A percentile compares a stretch with the other conserved stretches of the same genome.
These are phyloP conservation scores for Trichoderma polysporum DNA, from an alignment of 2,329 filamentous ascomycete species.

Conservation along the genomic window DNA sequence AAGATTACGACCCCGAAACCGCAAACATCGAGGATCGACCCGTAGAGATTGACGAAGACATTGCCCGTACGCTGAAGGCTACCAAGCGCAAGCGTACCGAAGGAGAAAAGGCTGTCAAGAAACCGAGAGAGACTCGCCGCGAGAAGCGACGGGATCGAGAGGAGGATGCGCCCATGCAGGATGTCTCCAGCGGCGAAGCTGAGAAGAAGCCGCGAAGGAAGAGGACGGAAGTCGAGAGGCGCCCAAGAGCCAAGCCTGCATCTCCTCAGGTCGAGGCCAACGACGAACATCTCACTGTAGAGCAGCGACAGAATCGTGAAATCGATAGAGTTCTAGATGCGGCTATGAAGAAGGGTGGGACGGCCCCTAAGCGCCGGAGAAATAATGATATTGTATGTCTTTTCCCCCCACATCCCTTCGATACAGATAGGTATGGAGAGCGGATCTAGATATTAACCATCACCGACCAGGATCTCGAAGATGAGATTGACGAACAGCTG, in stretches of 20 bases:
- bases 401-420: background rate
- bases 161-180: conserved; percentile 49
- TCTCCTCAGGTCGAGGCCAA: conserved; percentile 65
- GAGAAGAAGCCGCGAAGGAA: conserved; percentile 49
- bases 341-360: conserved; percentile 73
- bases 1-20: conserved; percentile 65
- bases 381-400: conserved; percentile 78
- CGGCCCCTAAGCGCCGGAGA: conserved; percentile 64
- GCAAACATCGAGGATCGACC: conserved; percentile 63
- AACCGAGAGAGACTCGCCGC: conserved; percentile 70
- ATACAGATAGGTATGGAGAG: background rate
- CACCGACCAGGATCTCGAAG: conserved; percentile 71
- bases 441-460: background rate
- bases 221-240: conserved; percentile 49
- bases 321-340: conserved; percentile 86
- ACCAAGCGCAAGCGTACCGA: conserved; percentile 65
- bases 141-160: conserved; percentile 59
- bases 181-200: conserved; percentile 46
- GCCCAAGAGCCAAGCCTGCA: conserved; percentile 44
- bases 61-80: conserved; percentile 62
- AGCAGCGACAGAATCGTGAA: conserved; percentile 79
- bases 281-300: conserved; percentile 77
- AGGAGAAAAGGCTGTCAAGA: conserved; percentile 61
- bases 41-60: conserved; percentile 66
- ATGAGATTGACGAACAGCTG: conserved; percentile 86